Evolutionary conservation across 2,329 filamentous ascomycete genomes (phyloP), one percentile per base, ranked within the genome.

Genomic region (Rhynchosporium graminicola): DNA sequence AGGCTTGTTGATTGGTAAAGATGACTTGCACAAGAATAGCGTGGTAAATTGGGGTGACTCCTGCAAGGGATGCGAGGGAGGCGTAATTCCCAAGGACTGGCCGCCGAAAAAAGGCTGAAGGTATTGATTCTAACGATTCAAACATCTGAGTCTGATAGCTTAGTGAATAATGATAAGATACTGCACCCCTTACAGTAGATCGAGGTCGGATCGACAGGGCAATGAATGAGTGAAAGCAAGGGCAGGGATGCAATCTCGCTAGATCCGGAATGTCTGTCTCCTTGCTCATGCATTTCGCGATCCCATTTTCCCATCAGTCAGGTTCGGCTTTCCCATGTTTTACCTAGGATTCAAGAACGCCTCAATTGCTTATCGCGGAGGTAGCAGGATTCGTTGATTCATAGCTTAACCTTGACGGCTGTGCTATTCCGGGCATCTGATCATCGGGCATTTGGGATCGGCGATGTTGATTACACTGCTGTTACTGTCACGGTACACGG

Each of bases 231-330:
- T 9, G 28, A 9, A 8, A 13, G 26, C 31, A 40, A 12, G 45
- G 33, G 31, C 33, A 54, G 36, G 51, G 51, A 36, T 4, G 51
- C 36, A 54, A 54, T 54, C 51, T 54, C 36, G 36, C 51, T 29
- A 42, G 40, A 4, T 26, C n/a, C 4, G 3, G 3, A n/a, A 8
- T 15, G n/a, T 20, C 20, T 15, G 15, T 20, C 33, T 33, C 51
- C 51, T 42, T 42, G 36, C 51, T 15, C 50, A 54, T 54, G 51
- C 20, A 15, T 40, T 40, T 54, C 36, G 51, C 31, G 26, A 20
- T 38, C 31, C 50, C 33, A n/a, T 38, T 52, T 52, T 52, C n/a
- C 33, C 51, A 54, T 40, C 36, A 28, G 20, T 54, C 51, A 42
- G 51, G 20, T 20, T 54, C 40, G 9, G 38, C 33, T 13, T 40